Evolutionary conservation across 2,329 filamentous ascomycete genomes (phyloP).

Genomic region (Cytospora mali): DNA sequence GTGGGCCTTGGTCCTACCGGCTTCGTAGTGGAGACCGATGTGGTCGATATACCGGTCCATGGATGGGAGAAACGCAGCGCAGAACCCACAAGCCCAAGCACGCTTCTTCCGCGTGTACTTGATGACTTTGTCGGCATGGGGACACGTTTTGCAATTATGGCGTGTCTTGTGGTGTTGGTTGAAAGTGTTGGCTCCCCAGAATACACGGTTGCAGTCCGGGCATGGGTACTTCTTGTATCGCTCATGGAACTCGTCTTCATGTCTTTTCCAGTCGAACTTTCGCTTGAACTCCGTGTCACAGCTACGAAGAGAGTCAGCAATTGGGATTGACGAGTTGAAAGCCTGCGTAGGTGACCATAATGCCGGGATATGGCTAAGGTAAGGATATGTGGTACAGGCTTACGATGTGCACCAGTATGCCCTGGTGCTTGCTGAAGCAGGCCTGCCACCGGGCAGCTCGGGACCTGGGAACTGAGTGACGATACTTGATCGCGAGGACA

Average conservation of each 20-base stretch:
- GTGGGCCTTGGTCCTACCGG: slow-evolving; percentile 62
- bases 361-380: slow-evolving; percentile 23
- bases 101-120: slow-evolving; percentile 62
- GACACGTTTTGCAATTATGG: slow-evolving; percentile 65
- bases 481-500: slow-evolving; percentile 40
- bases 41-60: slow-evolving; percentile 70
- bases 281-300: slow-evolving; percentile 65
- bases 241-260: slow-evolving; percentile 71
- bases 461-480: slow-evolving; percentile 37
- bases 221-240: slow-evolving; percentile 69
- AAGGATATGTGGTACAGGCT: slow-evolving; percentile 3
- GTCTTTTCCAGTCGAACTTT: slow-evolving; percentile 70
- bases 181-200: slow-evolving; percentile 69
- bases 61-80: slow-evolving; percentile 62
- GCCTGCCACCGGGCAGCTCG: slow-evolving; percentile 42
- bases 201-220: slow-evolving; percentile 68
- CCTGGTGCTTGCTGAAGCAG: slow-evolving; percentile 40
- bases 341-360: slow-evolving; percentile 30
- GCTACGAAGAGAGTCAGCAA: slow-evolving; percentile 48
- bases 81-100: slow-evolving; percentile 71
- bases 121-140: slow-evolving; percentile 66
- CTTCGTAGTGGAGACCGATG: slow-evolving; percentile 68
- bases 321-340: slow-evolving; percentile 23
- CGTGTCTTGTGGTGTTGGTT: slow-evolving; percentile 69
- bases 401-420: slow-evolving; percentile 61